A percentile compares a stretch with the other conserved stretches of the same genome.
These are phyloP conservation scores for Peronospora farinosa DNA, from an alignment of 352 stramenopile species.

Conservation along the genomic window DNA sequence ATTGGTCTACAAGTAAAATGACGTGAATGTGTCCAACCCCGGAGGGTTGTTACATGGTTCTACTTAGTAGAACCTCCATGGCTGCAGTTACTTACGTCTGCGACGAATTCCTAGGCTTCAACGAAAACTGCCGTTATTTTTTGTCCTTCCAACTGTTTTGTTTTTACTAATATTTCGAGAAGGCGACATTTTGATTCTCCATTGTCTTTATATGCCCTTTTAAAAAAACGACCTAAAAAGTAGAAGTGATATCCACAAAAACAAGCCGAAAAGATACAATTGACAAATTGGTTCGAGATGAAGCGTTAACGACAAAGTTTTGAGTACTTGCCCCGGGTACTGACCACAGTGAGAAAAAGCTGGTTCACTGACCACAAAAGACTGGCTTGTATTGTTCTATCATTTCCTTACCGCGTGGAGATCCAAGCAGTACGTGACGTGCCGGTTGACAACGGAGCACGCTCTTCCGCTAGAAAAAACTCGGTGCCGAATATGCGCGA, in stretches of 20 bases:
- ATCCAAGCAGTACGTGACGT: no score
- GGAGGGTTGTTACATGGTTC: neutral
- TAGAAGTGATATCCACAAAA: no score
- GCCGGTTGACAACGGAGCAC: neutral
- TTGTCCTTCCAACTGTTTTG: constrained; percentile 2
- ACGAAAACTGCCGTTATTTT: neutral
- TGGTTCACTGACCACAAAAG: neutral
- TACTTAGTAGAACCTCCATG: neutral
- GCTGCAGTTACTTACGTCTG: neutral
- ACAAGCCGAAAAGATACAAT: no score
- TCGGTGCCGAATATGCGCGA: neutral
- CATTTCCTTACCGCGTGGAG: no score
- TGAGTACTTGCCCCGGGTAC: neutral
- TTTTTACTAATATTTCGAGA: neutral
- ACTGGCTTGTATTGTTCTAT: constrained; percentile 7
- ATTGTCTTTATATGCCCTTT: neutral
- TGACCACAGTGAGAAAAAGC: neutral
- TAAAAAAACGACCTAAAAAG: no score
- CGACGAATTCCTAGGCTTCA: neutral
- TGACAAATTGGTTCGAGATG: no score
- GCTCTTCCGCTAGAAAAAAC: neutral
- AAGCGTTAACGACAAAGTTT: neutral
- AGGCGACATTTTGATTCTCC: neutral
- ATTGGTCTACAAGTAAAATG: neutral
- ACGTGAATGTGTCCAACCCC: neutral